Conservation (phyloP, 176 grass and related monocot genomes). For the Triticum aestivum region IWGSC_CS_RefSeq_v2.1 NC_057813.1:9194637-9195136, state of each 20-base stretch:
- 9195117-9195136: conserved; percentile 41
- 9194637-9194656: too few species aligned
- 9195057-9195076: conserved; percentile 9
- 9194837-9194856: background rate
- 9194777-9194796: too few species aligned
- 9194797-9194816: too few species aligned
- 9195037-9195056: conserved; percentile 52
- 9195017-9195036: background rate
- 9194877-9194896: background rate
- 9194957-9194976: background rate
- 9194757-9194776: too few species aligned
- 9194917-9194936: background rate
- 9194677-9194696: background rate
- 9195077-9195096: conserved; percentile 79
- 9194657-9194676: background rate
- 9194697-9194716: background rate
- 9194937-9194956: background rate
- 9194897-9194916: background rate
- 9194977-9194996: background rate
- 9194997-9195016: conserved; percentile 18
- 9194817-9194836: background rate
- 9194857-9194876: background rate
- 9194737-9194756: too few species aligned
- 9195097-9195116: conserved; percentile 71
- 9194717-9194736: too few species aligned